Base-by-base conservation (phyloP, 805 yeast genomes). In the Nakazawaea peltata region DNA sequence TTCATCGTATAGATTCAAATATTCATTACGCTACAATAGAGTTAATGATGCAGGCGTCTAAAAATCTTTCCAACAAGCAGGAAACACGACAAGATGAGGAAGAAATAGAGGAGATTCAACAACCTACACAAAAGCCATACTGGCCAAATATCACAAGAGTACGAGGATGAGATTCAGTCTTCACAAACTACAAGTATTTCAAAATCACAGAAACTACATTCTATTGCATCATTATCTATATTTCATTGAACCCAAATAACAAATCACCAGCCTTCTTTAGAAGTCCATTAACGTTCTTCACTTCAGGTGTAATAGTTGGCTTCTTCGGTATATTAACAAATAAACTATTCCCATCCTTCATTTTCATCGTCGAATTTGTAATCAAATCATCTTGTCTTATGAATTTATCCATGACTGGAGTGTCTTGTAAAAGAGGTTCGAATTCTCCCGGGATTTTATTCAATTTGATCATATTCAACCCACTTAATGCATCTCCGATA, bases 321-420 rank as follows among this genome's bases (percentile, higher is more conserved):
- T 45, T 44, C 34, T 41, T 41, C 8, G 33, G 26, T 6, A 42
- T 36, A 12, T 41, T 53, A 18, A 52, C 41, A 37, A 69, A 65
- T 33, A 69, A 50, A 21, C 58, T 53, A 13, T 64, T 59, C 22
- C 72, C 74, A 40, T 59, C 65, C 40, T 62, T 65, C 28, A 67
- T 47, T 30, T 53, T 53, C 35, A 67, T 54, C 22, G 28, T 37
- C 41, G 30, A 38, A 41, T 21, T 42, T 28, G 7, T 24, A 27
- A 25, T 30, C 37, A 16, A 33, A 39, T 13, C 44, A 45, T 29
- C 41, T 33, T 21, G 24, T 24, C 28, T 37, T 44, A 16, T 38
- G 11, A 34, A 44, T 37, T 15, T 39, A 11, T 13, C 33, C 43
- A 26, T 45, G 36, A 30, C 28, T 23, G 36, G 32, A 18, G 36